phyloP scores from a whole-genome alignment of 2,329 filamentous ascomycete genomes.

The Colletotrichum sansevieriae region DNA sequence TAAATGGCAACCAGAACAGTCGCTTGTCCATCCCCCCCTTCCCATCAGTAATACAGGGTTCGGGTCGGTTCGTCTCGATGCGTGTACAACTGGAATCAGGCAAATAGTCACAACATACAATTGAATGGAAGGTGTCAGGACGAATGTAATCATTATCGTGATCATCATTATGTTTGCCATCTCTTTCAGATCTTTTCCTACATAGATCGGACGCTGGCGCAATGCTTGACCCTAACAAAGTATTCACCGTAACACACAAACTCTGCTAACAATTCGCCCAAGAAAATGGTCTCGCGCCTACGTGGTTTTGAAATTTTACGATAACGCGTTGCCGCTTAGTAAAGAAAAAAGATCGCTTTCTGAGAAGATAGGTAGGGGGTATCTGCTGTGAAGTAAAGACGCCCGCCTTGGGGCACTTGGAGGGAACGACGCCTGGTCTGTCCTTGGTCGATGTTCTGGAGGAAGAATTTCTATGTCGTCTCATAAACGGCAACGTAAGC shows the following conservation, averaged over 20 bases:
- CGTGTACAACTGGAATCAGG: neutral
- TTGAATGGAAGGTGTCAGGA: neutral
- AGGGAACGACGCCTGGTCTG: neutral
- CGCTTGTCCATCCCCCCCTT: no score
- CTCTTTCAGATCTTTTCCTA: neutral
- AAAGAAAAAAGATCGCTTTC: conserved; percentile 1
- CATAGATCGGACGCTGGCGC: neutral
- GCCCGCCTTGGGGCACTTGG: neutral
- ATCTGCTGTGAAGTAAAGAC: conserved; percentile 2
- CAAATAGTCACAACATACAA: no score
- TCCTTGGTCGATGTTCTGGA: neutral
- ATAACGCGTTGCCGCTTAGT: no score
- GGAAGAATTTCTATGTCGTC: conserved; percentile 10
- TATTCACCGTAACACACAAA: neutral
- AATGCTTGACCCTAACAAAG: neutral
- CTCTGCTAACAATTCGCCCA: neutral
- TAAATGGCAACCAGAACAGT: no score
- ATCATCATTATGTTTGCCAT: conserved; percentile 3
- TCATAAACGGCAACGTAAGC: conserved; percentile 62
- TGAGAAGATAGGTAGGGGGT: neutral
- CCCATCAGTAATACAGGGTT: no score
- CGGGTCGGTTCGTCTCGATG: no score
- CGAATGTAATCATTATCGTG: neutral
- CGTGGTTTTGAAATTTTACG: no score
- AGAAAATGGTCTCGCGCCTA: neutral